Evolutionary conservation across 768 basidiomycete genomes (phyloP), one percentile per base, ranked within the genome.

Genomic region (Austroboletus eburneus): DNA sequence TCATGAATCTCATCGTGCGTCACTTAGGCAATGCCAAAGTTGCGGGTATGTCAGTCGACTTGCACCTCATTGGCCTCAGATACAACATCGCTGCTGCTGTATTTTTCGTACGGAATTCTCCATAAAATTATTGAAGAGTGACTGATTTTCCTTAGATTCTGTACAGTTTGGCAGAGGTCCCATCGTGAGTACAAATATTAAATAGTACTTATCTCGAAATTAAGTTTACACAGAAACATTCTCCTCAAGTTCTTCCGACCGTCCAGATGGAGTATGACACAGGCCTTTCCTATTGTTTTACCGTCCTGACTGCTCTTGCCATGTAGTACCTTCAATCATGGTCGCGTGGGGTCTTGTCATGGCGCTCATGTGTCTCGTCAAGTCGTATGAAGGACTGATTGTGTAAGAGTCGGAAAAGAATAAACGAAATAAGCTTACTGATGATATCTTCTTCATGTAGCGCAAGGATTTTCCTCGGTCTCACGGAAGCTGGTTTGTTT

Each of bases 401-500:
- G 58, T 46, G 69, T 73, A 49, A 45, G 72, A 1, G 7, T 24
- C 27, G 3, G 17, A 38, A 18, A n/a, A 25, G 29, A n/a, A n/a
- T n/a, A n/a, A n/a, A n/a, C n/a, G n/a, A 27, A 27, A 27, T 27
- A 21, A 27, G 7, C 27, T 27, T 6, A 17, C 43, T 38, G 27
- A 57, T 22, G 27, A 14, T 21, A 5, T 39, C 7, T 38, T 2
- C 20, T 32, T 13, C 17, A 21, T 32, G 17, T 46, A 75, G 71
- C 24, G 64, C 65, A 20, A 66, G 73, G 9, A 22, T 72, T 34
- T 70, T 77, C 51, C 68, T 78, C 13, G 77, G 76, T 39, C 55
- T 76, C 24, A 62, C 74, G 24, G 77, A 77, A 54, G 73, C 70
- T 37, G 77, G 79, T 32, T 50, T 74, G 18, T 68, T 70, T 45